phyloP scores from a whole-genome alignment of 208 protist species.

The Crithidia fasciculata region DNA sequence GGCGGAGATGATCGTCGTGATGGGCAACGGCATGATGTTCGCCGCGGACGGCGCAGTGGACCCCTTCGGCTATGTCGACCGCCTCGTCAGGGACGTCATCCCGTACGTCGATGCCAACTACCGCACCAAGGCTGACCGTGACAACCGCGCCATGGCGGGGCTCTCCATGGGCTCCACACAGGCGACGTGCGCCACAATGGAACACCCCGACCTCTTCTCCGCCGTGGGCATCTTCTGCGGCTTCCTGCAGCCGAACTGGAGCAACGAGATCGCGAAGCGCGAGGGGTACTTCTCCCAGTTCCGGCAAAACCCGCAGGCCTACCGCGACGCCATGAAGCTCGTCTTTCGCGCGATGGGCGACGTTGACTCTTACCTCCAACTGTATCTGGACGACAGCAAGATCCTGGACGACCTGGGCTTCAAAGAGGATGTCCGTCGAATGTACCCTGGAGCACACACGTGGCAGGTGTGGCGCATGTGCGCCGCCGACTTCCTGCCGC shows the following conservation, averaged over 20 bases:
- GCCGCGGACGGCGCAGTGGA: not conserved
- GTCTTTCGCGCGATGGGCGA: constrained; percentile 33
- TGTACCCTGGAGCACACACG: constrained; percentile 22
- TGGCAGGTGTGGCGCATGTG: constrained; percentile 39
- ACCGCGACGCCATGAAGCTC: constrained; percentile 27
- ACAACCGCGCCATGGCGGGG: constrained; percentile 37
- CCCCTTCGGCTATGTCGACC: constrained; percentile 22
- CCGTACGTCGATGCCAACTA: constrained; percentile 40
- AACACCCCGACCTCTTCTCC: constrained; percentile 33
- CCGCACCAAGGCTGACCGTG: constrained; percentile 28
- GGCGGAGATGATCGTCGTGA: constrained; percentile 32
- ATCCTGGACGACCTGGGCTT: constrained; percentile 24
- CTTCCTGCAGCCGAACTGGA: constrained; percentile 30
- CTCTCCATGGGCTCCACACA: constrained; percentile 44
- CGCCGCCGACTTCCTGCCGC: constrained; percentile 29
- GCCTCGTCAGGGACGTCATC: constrained; percentile 35
- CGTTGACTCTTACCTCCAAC: constrained; percentile 2
- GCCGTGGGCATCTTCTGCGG: constrained; percentile 38
- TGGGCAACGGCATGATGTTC: constrained; percentile 35
- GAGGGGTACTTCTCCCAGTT: constrained; percentile 22
- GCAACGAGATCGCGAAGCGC: constrained; percentile 1
- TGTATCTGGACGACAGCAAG: constrained; percentile 26
- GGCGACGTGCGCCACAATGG: constrained; percentile 23
- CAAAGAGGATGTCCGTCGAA: constrained; percentile 5
- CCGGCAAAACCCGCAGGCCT: constrained; percentile 14